Evolutionary conservation across 2,329 filamentous ascomycete genomes (phyloP).

Genomic region (Thelonectria rubi): DNA sequence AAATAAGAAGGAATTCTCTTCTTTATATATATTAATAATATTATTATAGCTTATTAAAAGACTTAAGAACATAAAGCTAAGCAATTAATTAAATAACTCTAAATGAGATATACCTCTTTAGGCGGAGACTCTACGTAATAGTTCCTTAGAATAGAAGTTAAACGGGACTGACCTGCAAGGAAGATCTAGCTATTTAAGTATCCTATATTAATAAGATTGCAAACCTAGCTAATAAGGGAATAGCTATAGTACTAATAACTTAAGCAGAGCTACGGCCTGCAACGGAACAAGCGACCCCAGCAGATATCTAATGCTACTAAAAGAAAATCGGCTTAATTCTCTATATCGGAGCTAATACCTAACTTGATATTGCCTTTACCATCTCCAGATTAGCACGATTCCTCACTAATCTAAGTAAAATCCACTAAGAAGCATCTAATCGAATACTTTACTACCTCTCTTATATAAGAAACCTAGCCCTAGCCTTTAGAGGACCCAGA

Average conservation of each 20-base stretch:
- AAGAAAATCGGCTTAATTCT: constrained; percentile 5
- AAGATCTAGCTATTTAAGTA: constrained; percentile 13
- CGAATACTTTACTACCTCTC: constrained; percentile 4
- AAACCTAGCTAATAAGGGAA: constrained; percentile 11
- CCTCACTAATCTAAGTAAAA: constrained; percentile 1
- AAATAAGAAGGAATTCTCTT: too few species aligned
- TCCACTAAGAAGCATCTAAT: neutral
- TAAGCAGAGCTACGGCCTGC: neutral
- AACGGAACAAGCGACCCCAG: constrained; percentile 8
- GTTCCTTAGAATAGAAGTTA: constrained; percentile 11
- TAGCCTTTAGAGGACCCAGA: neutral
- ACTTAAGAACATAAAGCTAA: too few species aligned
- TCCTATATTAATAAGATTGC: constrained; percentile 12
- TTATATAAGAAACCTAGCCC: neutral
- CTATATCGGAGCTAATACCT: constrained; percentile 5
- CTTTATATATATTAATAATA: too few species aligned
- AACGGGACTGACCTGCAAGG: neutral
- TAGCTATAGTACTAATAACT: constrained; percentile 6
- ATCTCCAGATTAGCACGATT: constrained; percentile 10
- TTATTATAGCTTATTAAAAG: too few species aligned
- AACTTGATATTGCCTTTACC: constrained; percentile 11
- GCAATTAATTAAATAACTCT: neutral
- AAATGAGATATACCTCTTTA: constrained; percentile 2
- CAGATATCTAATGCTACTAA: constrained; percentile 1
- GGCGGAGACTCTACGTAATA: neutral